These are phyloP conservation scores for Cucumis melo DNA, from an alignment of 306 rosid species.

Conservation along the genomic window DNA sequence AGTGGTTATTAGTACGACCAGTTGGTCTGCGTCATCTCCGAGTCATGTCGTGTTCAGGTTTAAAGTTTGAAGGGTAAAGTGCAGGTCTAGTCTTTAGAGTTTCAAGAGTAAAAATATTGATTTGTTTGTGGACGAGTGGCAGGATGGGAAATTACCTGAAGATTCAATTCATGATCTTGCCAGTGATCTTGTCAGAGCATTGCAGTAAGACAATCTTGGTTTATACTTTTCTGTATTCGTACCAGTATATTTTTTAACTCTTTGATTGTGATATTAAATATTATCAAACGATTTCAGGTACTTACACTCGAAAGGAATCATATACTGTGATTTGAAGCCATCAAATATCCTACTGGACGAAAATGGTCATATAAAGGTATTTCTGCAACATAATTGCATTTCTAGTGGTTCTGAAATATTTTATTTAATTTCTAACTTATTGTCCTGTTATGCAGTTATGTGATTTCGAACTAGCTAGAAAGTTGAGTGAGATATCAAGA, in stretches of 20 bases:
- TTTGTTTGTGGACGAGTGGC: slow-evolving; percentile 23
- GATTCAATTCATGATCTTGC: slow-evolving; percentile 82
- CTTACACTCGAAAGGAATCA: slow-evolving; percentile 81
- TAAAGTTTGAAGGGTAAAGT: neutral
- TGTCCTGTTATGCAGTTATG: slow-evolving; percentile 54
- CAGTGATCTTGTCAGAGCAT: slow-evolving; percentile 50
- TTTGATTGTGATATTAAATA: slow-evolving; percentile 2
- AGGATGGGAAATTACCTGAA: slow-evolving; percentile 87
- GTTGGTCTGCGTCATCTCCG: neutral
- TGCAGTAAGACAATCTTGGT: slow-evolving; percentile 43
- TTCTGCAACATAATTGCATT: neutral
- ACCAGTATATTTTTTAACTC: slow-evolving; percentile 12
- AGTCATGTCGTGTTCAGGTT: neutral
- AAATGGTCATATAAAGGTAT: slow-evolving; percentile 82
- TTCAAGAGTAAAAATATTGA: neutral
- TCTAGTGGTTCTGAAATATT: neutral
- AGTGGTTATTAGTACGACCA: neutral
- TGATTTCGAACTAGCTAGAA: slow-evolving; percentile 94
- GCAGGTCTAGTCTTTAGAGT: neutral
- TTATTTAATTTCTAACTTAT: neutral
- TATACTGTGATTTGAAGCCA: slow-evolving; percentile 92
- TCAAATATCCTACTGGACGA: slow-evolving; percentile 84
- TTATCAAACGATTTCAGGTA: slow-evolving; percentile 34
- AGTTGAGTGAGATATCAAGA: slow-evolving; percentile 69
- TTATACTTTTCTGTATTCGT: slow-evolving; percentile 8